Conservation (phyloP, 306 rosid genomes). For the Elaeagnus macrophylla region DNA sequence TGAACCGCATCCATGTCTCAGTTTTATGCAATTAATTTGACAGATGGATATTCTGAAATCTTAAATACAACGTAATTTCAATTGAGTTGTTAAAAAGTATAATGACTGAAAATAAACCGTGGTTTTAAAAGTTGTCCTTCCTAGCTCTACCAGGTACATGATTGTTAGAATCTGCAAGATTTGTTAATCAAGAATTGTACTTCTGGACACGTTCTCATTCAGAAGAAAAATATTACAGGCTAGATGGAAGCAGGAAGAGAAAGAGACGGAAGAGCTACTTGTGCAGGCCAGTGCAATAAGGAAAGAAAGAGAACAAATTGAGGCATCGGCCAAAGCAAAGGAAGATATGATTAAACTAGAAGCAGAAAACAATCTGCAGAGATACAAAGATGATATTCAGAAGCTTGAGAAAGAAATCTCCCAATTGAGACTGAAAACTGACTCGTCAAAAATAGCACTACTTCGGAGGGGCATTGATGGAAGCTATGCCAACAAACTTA, state of each 20-base stretch:
- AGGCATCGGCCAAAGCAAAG: conserved; percentile 29
- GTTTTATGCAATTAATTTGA: too few species aligned
- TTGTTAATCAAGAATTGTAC: background rate
- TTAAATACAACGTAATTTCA: too few species aligned
- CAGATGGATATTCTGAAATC: too few species aligned
- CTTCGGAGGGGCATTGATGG: conserved; percentile 26
- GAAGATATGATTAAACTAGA: conserved; percentile 36
- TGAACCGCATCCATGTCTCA: too few species aligned
- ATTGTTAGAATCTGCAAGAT: conserved; percentile 8
- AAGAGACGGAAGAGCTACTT: conserved; percentile 35
- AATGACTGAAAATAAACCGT: too few species aligned
- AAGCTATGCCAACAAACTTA: conserved; percentile 13
- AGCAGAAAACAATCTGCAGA: conserved; percentile 33
- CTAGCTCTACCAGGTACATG: too few species aligned
- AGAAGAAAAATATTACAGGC: conserved; percentile 32
- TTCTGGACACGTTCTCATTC: conserved; percentile 3
- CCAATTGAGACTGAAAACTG: conserved; percentile 22
- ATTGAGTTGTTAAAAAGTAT: too few species aligned
- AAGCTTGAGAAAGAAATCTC: conserved; percentile 38
- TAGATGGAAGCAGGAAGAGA: conserved; percentile 34
- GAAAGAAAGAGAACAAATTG: conserved; percentile 36
- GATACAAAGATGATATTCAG: conserved; percentile 32
- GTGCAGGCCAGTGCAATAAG: conserved; percentile 36
- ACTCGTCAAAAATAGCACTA: conserved; percentile 39
- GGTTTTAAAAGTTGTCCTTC: too few species aligned